Evolutionary conservation across 257 asterid genomes (phyloP).

Genomic region (Capsicum chinense): DNA sequence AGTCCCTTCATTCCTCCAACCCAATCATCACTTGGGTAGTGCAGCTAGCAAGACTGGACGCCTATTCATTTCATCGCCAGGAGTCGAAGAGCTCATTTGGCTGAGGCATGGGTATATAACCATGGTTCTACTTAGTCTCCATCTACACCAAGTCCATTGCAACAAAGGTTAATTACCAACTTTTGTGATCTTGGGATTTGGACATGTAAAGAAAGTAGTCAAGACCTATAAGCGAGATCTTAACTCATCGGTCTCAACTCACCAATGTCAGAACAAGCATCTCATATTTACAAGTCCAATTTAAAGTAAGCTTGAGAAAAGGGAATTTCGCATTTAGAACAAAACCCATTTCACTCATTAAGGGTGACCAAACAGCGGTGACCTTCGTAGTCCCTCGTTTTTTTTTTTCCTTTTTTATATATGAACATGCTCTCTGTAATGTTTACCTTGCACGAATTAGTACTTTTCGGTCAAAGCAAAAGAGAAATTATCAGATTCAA

Average conservation of each 20-base stretch:
- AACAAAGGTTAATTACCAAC: background rate
- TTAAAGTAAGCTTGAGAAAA: background rate
- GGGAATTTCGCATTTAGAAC: background rate
- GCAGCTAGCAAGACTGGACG: constrained; percentile 8
- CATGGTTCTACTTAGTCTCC: constrained; percentile 38
- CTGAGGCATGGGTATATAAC: background rate
- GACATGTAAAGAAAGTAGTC: background rate
- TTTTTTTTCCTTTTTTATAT: background rate
- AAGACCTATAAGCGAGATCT: background rate
- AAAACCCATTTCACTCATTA: background rate
- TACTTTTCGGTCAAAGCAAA: background rate
- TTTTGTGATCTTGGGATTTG: background rate
- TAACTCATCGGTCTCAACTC: background rate
- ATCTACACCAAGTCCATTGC: constrained; percentile 42
- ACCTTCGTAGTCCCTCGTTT: background rate
- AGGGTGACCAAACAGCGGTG: background rate
- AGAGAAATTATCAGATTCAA: background rate
- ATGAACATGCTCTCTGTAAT: background rate
- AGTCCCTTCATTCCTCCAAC: constrained; percentile 26
- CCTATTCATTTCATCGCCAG: constrained; percentile 3
- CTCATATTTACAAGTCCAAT: background rate
- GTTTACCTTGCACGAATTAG: background rate
- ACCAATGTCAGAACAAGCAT: constrained; percentile 18
- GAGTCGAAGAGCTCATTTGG: constrained; percentile 13
- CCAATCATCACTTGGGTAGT: constrained; percentile 28